Evolutionary conservation across 345 rosid genomes (phyloP).

Genomic region (Schrenkiella parvula): DNA sequence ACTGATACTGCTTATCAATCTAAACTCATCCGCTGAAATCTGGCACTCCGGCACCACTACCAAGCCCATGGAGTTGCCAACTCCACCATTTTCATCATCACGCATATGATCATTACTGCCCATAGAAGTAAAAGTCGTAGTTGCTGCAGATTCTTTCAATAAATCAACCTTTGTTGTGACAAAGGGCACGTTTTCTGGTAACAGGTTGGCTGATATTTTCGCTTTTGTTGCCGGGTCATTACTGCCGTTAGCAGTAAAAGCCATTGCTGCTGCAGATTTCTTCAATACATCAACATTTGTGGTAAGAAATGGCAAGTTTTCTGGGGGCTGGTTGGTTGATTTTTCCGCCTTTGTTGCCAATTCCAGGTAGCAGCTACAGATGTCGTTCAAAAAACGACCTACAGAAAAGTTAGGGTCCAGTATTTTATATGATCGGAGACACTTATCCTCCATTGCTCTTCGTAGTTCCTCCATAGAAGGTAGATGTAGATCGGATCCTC

Average conservation of each 20-base stretch:
- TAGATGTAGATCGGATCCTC: conserved; percentile 49
- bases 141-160: conserved; percentile 46
- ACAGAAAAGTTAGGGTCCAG: conserved; percentile 71
- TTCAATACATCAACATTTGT: conserved; percentile 41
- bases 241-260: not conserved
- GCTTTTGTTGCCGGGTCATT: conserved; percentile 56
- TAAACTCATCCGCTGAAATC: conserved; percentile 44
- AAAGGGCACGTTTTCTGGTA: conserved; percentile 46
- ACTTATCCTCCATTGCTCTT: conserved; percentile 66
- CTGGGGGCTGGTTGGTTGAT: conserved; percentile 56
- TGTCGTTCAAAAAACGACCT: conserved; percentile 61
- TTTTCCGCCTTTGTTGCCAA: conserved; percentile 56
- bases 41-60: conserved; percentile 48
- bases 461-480: conserved; percentile 70
- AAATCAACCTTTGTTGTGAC: conserved; percentile 37
- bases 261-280: conserved; percentile 42
- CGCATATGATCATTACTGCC: conserved; percentile 25
- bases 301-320: conserved; percentile 36
- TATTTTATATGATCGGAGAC: conserved; percentile 72
- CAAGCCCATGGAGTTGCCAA: conserved; percentile 34
- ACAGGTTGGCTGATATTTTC: conserved; percentile 45
- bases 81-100: conserved; percentile 25
- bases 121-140: conserved; percentile 2
- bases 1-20: conserved; percentile 39
- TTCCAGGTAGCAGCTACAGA: conserved; percentile 76